Evolutionary conservation across 2,329 filamentous ascomycete genomes (phyloP), one percentile per base, ranked within the genome.

Genomic region (Thelonectria discophora): DNA sequence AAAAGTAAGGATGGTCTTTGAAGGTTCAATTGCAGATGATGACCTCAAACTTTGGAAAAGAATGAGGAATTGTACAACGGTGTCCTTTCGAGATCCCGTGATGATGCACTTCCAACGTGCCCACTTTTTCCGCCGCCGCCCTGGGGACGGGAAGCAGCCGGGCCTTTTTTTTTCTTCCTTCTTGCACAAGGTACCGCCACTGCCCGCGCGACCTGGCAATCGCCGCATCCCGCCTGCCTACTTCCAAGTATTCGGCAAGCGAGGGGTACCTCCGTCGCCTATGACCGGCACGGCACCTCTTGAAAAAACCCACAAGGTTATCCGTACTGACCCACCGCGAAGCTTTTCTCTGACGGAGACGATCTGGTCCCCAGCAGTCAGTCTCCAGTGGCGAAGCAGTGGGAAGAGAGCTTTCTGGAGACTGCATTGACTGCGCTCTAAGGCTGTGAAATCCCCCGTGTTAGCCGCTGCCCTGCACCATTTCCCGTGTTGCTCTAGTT

Each of bases 61-160:
- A 53, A 58, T 65, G 56, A 60, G 59, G 60, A 65, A 69, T 69
- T 64, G 51, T 66, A 74, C 72, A 75, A 76, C 74, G 75, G 74
- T 77, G 75, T 77, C 76, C 76, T 77, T 76, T 77, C 66, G 64
- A 73, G 70, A 73, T 75, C 74, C 73, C 73, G 73, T 75, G 73
- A 74, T 73, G 67, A 62, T 73, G 67, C 65, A 68, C 58, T 54
- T 34, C 65, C 59, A 58, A 50, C 46, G 67, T 58, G 62, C 65
- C 69, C 69, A 72, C 66, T 72, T 71, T 72, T 71, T 58, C n/a
- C 63, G 54, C 40, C 43, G 43, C 51, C 66, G 63, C 60, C 60
- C 55, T 40, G n/a, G 59, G 24, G 27, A 52, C 20, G 24, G 21
- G 54, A 57, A 55, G 46, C 46, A 52, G 43, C 20, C 11, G 43